A percentile compares a stretch with the other conserved stretches of the same genome.
Conservation (phyloP, 1,284 basidiomycete genomes). For the Tremellales sp. region DNA sequence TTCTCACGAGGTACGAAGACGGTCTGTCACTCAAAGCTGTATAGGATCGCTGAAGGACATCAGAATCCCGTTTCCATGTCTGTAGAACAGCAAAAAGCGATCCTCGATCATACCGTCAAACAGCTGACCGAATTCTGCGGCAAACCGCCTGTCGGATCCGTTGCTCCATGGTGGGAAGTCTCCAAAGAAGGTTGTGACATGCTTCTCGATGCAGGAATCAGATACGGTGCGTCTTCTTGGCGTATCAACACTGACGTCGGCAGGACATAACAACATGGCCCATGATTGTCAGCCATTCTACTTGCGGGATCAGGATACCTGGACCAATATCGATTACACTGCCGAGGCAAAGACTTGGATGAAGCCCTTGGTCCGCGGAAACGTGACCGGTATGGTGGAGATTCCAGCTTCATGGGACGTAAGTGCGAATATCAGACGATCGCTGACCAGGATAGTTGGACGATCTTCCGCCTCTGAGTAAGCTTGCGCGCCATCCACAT, state of each 20-base stretch:
- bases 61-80: slow-evolving; percentile 64
- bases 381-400: slow-evolving; percentile 65
- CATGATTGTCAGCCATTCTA: slow-evolving; percentile 67
- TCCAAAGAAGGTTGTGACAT: slow-evolving; percentile 65
- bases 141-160: slow-evolving; percentile 61
- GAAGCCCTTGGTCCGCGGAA: slow-evolving; percentile 65
- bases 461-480: slow-evolving; percentile 49
- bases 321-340: slow-evolving; percentile 70
- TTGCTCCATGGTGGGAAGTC: slow-evolving; percentile 77
- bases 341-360: slow-evolving; percentile 65
- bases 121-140: slow-evolving; percentile 66
- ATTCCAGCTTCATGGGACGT: slow-evolving; percentile 66
- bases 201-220: slow-evolving; percentile 67
- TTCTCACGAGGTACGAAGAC: slow-evolving; percentile 65
- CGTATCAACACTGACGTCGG: not conserved
- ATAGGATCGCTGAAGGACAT: not conserved
- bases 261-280: not conserved
- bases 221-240: slow-evolving; percentile 59
- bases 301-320: slow-evolving; percentile 63
- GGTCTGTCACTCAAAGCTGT: slow-evolving; percentile 2
- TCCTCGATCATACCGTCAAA: slow-evolving; percentile 64
- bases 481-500: not conserved
- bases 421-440: slow-evolving; percentile 9
- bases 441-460: slow-evolving; percentile 53
- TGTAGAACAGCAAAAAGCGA: slow-evolving; percentile 65